Evolutionary conservation across 2,329 filamentous ascomycete genomes (phyloP), one percentile per base, ranked within the genome.

Genomic region (Colletotrichum sp.): DNA sequence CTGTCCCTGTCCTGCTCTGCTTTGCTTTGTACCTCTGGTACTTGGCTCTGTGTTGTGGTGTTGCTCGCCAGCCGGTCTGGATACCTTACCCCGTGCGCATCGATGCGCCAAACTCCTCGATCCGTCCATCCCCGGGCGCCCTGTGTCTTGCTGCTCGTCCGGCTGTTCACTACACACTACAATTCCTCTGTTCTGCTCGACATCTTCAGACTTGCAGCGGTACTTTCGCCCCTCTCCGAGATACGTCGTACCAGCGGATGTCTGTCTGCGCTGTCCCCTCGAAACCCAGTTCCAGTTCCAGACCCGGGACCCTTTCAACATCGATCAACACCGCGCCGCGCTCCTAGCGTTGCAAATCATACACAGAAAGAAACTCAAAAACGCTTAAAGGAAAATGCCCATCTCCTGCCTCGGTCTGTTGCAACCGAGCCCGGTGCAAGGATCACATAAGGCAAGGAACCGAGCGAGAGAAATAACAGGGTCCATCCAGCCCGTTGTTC

Each of bases 381-480:
- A 26, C 26, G 59, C 49, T 39, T 34, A 66, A 34, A 44, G 39
- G 39, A 21, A 49, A n/a, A 49, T 49, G 39, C 63, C 63, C 30
- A 72, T 32, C 28, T 24, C 63, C 55, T 49, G 68, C 55, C 64
- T 73, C 70, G 73, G 73, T 52, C 64, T 69, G 64, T 24, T 32
- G 57, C 16, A 76, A 69, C 73, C 70, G 73, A 73, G 73, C 26
- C n/a, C 18, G 39, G 39, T 49, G 36, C 72, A 63, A 73, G 70
- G 44, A 39, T 73, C 44, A 32, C 36, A 34, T n/a, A 49, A 62
- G 69, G 57, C 30, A 16, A 13, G n/a, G 30, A 32, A 26, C 44
- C 7, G 44, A n/a, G 49, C 15, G 10, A 44, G 32, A n/a, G 30
- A 32, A 49, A 49, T 49, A 49, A 49, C 39, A 49, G 39, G 39